Evolutionary conservation across 805 yeast genomes (phyloP), one percentile per base, ranked within the genome.

Genomic region (Metschnikowia cubensis): DNA sequence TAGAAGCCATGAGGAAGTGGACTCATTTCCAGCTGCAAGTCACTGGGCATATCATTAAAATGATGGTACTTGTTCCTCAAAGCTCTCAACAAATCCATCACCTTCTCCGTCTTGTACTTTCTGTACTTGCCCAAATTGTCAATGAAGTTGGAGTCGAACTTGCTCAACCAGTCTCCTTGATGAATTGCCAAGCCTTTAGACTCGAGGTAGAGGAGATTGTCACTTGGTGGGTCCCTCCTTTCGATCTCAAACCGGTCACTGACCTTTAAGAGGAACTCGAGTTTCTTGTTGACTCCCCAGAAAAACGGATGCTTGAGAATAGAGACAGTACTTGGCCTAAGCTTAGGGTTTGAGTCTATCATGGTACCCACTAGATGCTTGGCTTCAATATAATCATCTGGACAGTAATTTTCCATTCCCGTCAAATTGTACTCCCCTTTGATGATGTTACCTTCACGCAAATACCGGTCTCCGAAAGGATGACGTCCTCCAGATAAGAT

Each of bases 31-130:
- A 62, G 64, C 47, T 81, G 82, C 50, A 94, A 74, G 13, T 73
- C 79, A 8, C 69, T 75, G 1, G 97, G 96, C 62, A 91, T 70
- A 65, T 94, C 99, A 68, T 89, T 89, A 66, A 79, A 92, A 66
- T 94, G 99, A 66, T 94, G 98, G 61, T 89, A 85, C 66, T 94
- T 94, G 70, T 94, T 94, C 59, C 99, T 77, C 58, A 94, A 67
- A 0, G 97, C 97, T 51, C 99, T 74, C 51, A 94, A 68, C 46
- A 94, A 69, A 65, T 94, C 99, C 83, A 90, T 82, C 42, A 94
- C 68, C 59, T 83, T 87, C 50, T 79, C 82, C 0, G 86, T 79
- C 55, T 85, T 85, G 65, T 94, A 94, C 66, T 89, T 91, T 58
- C 99, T 78, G 65, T 89, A 94, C 62, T 88, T 89, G 17, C 96